Percentiles rank a stretch among this genome's conserved stretches.
Conservation (phyloP, 192 early-diverging fungal genomes). For the Umbelopsis ramanniana region DNA sequence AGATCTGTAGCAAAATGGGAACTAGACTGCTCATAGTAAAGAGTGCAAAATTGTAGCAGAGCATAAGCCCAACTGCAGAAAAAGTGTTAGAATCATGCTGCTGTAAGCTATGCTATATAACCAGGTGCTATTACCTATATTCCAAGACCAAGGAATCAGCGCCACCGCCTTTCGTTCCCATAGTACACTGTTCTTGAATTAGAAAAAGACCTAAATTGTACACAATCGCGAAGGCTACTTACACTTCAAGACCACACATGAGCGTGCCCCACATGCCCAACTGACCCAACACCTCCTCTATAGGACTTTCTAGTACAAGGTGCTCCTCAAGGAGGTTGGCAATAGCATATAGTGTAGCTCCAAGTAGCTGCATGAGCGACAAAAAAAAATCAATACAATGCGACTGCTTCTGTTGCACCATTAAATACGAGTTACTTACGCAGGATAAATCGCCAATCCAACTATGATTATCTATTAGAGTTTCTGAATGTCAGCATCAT, state of each 20-base stretch:
- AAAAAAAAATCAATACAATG: neutral
- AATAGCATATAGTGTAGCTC: constrained; percentile 36
- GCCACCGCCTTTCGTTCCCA: neutral
- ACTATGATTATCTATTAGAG: constrained; percentile 25
- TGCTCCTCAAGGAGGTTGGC: constrained; percentile 39
- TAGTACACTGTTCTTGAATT: neutral
- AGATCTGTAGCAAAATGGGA: constrained; percentile 28
- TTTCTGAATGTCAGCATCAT: neutral
- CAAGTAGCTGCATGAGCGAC: constrained; percentile 21
- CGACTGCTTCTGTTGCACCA: neutral
- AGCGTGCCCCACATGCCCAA: constrained; percentile 28
- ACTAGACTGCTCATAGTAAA: constrained; percentile 34
- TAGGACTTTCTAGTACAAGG: constrained; percentile 25
- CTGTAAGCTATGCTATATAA: neutral
- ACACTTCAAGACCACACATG: constrained; percentile 32
- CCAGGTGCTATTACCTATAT: neutral
- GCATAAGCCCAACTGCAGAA: constrained; percentile 14
- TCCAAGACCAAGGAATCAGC: constrained; percentile 4
- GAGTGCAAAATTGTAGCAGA: constrained; percentile 30
- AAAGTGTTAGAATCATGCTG: neutral
- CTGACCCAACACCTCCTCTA: constrained; percentile 24
- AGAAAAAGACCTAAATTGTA: neutral
- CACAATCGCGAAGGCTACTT: neutral
- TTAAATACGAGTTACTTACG: constrained; percentile 17
- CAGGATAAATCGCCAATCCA: constrained; percentile 39